Evolutionary conservation across 257 asterid species (phyloP).

Genomic region (Nicotiana sylvestris): DNA sequence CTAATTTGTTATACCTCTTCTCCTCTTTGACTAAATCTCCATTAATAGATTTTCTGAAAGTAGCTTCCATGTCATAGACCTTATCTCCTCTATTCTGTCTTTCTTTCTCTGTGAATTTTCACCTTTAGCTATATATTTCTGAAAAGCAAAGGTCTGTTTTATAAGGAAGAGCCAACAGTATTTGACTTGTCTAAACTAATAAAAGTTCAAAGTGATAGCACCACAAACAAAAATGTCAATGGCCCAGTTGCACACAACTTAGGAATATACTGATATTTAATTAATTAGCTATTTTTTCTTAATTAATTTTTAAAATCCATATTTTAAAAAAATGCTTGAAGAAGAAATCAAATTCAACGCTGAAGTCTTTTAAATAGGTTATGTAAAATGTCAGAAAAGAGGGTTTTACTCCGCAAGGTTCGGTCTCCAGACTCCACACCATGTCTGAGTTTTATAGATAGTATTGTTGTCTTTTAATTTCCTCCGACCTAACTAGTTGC

Average conservation of each 20-base stretch:
- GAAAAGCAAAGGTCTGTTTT: constrained; percentile 28
- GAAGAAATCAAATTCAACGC: constrained; percentile 87
- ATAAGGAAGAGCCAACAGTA: constrained; percentile 49
- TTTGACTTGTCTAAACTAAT: constrained; percentile 53
- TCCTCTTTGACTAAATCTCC: constrained; percentile 33
- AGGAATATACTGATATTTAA: constrained; percentile 8
- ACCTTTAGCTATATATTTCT: constrained; percentile 21
- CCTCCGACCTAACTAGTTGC: background rate
- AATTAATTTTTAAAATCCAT: background rate
- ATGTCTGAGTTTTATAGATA: background rate
- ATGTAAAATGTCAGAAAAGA: constrained; percentile 11
- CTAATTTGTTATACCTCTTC: constrained; percentile 26
- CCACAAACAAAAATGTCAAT: constrained; percentile 59
- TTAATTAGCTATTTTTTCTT: background rate
- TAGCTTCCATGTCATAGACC: constrained; percentile 34
- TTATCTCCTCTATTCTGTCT: background rate
- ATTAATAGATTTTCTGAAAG: constrained; percentile 33
- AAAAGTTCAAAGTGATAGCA: constrained; percentile 33
- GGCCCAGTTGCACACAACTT: constrained; percentile 37
- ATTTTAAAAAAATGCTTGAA: constrained; percentile 29
- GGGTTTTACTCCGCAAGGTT: constrained; percentile 35
- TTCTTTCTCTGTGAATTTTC: constrained; percentile 15
- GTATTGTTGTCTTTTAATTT: no score
- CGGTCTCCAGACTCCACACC: constrained; percentile 20
- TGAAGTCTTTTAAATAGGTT: constrained; percentile 55